Evolutionary conservation across 768 basidiomycete species (phyloP).

Genomic region (Paxillus involutus): DNA sequence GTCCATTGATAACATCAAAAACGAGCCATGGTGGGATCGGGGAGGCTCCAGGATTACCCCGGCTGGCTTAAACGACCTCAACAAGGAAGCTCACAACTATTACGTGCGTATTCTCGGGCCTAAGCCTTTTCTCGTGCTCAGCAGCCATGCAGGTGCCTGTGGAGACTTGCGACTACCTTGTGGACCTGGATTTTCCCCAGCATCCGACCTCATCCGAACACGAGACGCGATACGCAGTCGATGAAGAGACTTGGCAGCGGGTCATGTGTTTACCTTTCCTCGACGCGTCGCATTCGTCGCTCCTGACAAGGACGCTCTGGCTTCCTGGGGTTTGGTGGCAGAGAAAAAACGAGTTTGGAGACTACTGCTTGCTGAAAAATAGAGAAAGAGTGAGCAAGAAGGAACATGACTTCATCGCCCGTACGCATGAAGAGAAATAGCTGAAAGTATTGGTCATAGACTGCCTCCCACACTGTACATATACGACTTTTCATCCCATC

Average conservation of each 20-base stretch:
- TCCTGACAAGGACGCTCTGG: slow-evolving; percentile 78
- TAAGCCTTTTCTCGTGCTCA: slow-evolving; percentile 4
- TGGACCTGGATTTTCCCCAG: slow-evolving; percentile 85
- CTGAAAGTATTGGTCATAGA: no score
- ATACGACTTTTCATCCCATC: background rate
- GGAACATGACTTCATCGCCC: slow-evolving; percentile 19
- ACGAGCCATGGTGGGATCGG: slow-evolving; percentile 35
- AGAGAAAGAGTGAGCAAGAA: slow-evolving; percentile 33
- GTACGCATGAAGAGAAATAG: slow-evolving; percentile 6
- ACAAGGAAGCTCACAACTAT: slow-evolving; percentile 71
- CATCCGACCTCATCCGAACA: slow-evolving; percentile 52
- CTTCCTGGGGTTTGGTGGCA: slow-evolving; percentile 73
- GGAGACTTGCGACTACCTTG: slow-evolving; percentile 80
- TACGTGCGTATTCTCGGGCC: slow-evolving; percentile 56
- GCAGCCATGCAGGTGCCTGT: slow-evolving; percentile 55
- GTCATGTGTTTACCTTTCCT: slow-evolving; percentile 83
- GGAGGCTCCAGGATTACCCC: slow-evolving; percentile 64
- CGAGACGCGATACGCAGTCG: slow-evolving; percentile 80
- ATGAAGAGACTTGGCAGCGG: slow-evolving; percentile 73
- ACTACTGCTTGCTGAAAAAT: slow-evolving; percentile 87
- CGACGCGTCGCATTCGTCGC: slow-evolving; percentile 71
- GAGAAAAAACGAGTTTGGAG: slow-evolving; percentile 73
- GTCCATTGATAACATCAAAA: slow-evolving; percentile 26
- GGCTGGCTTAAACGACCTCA: slow-evolving; percentile 80
- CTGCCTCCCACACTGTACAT: background rate